Evolutionary conservation across 805 yeast genomes (phyloP).

Genomic region (Saccharomycopsis capsularis): DNA sequence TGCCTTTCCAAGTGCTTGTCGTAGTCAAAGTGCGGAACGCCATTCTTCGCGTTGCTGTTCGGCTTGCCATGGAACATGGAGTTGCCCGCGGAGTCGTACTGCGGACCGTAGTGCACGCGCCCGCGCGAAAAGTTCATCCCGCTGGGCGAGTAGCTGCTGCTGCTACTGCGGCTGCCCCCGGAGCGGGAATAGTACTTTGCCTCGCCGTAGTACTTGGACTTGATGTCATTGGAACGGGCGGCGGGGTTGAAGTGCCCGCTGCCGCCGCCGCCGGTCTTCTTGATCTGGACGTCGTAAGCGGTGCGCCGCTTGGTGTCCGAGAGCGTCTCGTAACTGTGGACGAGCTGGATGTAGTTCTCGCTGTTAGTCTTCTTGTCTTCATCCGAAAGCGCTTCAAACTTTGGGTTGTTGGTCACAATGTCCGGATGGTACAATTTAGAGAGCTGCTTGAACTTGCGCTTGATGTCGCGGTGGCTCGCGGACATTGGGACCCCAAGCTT

Average conservation of each 20-base stretch:
- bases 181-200: conserved; percentile 30
- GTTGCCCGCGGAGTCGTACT: conserved; percentile 18
- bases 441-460: conserved; percentile 35
- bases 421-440: conserved; percentile 41
- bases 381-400: conserved; percentile 29
- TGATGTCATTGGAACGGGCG: conserved; percentile 7
- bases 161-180: not conserved
- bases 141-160: conserved; percentile 22
- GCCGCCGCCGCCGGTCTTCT: conserved; percentile 17
- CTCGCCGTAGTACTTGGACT: conserved; percentile 34
- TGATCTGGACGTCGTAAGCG: conserved; percentile 31
- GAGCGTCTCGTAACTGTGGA: conserved; percentile 37
- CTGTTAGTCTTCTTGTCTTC: conserved; percentile 33
- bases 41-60: conserved; percentile 30
- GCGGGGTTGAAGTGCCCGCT: not conserved
- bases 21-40: conserved; percentile 43
- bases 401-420: conserved; percentile 24
- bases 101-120: conserved; percentile 21
- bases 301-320: conserved; percentile 33
- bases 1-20: conserved; percentile 36
- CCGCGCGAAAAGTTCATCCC: conserved; percentile 21
- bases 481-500: conserved; percentile 2
- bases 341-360: conserved; percentile 33
- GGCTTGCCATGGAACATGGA: conserved; percentile 32
- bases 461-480: conserved; percentile 35